Base-by-base conservation (phyloP, 768 basidiomycete genomes). In the Tephrocybe sp. region DNA sequence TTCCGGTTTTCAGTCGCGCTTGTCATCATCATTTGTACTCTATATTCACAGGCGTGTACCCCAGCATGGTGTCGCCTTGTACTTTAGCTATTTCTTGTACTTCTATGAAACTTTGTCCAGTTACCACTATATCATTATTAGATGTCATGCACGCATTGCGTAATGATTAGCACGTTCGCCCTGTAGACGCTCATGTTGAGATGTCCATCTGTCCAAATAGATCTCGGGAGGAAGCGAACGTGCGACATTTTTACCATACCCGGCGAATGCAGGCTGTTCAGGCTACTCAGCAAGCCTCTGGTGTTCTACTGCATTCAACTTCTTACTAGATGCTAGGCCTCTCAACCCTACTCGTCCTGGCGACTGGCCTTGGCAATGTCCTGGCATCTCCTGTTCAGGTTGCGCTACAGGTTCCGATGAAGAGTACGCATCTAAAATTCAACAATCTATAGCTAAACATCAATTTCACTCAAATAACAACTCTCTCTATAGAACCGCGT, bases 361-460 rank as follows among this genome's bases (percentile, higher is more conserved):
- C 54, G 19, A 54, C 61, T 30, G 48, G 45, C 47, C 53, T 64
- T 26, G 19, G 54, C 39, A 58, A 67, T 46, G 67, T 64, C 43
- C 40, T 68, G 30, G 63, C 68, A 2, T 67, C 64, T n/a, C 78
- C 77, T 12, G 45, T 64, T 20, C 79, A 80, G 53, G 60, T 68
- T 40, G 69, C 72, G 9, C 57, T 78, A 13, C 60, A 71, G 44
- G 55, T 65, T 17, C 56, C 70, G 32, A 40, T 52, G 22, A 61
- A 50, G 10, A 67, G 71, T 72, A 60, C 56, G 72, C 7, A 7
- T 26, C 3, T 4, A 44, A 30, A 6, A 44, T 16, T 46, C 23
- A 26, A 36, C n/a, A 49, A 16, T 17, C 4, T 31, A 23, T 49
- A 16, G 4, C 30, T 20, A 19, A n/a, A 22, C 5, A 30, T 38